Percentiles rank a stretch among this genome's conserved stretches.
These are phyloP conservation scores for Fusarium lateritium DNA, from an alignment of 2,329 filamentous ascomycete genomes.

Conservation along the genomic window DNA sequence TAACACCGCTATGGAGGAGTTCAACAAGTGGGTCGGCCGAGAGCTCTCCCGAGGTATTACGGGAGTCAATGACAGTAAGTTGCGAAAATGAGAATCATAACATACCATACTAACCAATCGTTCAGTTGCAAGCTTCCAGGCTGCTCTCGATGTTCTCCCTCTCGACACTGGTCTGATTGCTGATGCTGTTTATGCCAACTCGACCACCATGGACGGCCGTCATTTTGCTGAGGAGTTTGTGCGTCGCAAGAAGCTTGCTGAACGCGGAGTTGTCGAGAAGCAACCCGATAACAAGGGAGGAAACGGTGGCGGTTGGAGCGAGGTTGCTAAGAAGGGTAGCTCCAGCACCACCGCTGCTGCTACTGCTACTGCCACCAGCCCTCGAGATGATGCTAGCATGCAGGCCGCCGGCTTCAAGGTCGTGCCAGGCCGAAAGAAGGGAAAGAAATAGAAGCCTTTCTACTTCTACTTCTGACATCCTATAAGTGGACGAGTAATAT, in stretches of 20 bases:
- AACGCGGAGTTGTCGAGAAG: constrained; percentile 89
- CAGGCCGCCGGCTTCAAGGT: constrained; percentile 84
- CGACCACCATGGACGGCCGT: constrained; percentile 89
- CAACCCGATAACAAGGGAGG: constrained; percentile 67
- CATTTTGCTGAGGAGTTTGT: constrained; percentile 97
- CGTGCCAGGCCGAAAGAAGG: constrained; percentile 93
- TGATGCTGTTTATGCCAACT: constrained; percentile 89
- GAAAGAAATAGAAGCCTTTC: constrained; percentile 72
- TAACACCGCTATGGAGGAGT: constrained; percentile 83
- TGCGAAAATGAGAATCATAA: not conserved
- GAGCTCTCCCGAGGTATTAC: constrained; percentile 82
- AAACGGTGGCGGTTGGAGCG: constrained; percentile 85
- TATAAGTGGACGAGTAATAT: constrained; percentile 13
- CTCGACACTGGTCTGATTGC: constrained; percentile 86
- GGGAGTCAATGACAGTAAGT: constrained; percentile 67
- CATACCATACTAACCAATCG: constrained; percentile 52
- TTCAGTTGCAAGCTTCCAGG: constrained; percentile 84
- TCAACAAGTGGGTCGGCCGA: constrained; percentile 90
- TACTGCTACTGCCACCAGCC: constrained; percentile 45
- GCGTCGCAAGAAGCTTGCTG: constrained; percentile 91
- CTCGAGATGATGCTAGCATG: constrained; percentile 61
- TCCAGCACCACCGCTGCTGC: constrained; percentile 52
- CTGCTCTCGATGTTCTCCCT: constrained; percentile 81
- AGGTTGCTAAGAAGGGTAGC: constrained; percentile 94
- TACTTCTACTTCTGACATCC: constrained; percentile 12